These are phyloP conservation scores for Phaeotremella skinneri DNA, from an alignment of 768 basidiomycete species.

Conservation along the genomic window DNA sequence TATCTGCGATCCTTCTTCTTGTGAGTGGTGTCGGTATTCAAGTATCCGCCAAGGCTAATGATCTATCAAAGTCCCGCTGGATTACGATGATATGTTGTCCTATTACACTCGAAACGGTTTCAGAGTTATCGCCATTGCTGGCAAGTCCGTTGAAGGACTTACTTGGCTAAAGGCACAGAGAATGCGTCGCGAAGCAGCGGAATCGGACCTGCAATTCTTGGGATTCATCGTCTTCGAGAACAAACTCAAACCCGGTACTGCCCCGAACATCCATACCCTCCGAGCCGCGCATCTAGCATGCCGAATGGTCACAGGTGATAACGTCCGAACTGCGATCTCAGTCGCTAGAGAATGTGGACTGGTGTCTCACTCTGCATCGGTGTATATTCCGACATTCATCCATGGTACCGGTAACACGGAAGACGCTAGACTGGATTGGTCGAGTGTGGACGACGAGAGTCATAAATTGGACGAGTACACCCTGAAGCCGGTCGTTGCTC, in stretches of 20 bases:
- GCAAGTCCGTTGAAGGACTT: constrained; percentile 86
- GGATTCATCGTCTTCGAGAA: constrained; percentile 98
- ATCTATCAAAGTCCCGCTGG: constrained; percentile 70
- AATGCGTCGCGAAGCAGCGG: constrained; percentile 94
- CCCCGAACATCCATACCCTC: constrained; percentile 82
- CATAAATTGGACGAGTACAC: constrained; percentile 87
- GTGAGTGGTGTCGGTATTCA: constrained; percentile 62
- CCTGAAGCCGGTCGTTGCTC: constrained; percentile 67
- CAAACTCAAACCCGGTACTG: constrained; percentile 87
- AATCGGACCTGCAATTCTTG: constrained; percentile 82
- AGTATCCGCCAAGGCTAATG: background rate
- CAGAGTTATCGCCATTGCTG: constrained; percentile 96
- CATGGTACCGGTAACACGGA: constrained; percentile 60
- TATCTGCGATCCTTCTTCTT: constrained; percentile 87
- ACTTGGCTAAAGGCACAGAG: constrained; percentile 97
- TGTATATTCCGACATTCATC: constrained; percentile 78
- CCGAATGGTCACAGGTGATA: constrained; percentile 98
- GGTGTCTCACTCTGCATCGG: constrained; percentile 80
- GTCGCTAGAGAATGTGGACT: constrained; percentile 91
- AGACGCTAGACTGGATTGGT: constrained; percentile 74
- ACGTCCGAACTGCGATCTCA: constrained; percentile 91
- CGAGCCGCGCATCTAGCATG: constrained; percentile 87
- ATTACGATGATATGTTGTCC: constrained; percentile 91
- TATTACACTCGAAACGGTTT: constrained; percentile 97
- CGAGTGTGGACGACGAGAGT: constrained; percentile 78